These are phyloP conservation scores for Penicillium griseofulvum DNA, from an alignment of 2,329 filamentous ascomycete genomes.

Conservation along the genomic window DNA sequence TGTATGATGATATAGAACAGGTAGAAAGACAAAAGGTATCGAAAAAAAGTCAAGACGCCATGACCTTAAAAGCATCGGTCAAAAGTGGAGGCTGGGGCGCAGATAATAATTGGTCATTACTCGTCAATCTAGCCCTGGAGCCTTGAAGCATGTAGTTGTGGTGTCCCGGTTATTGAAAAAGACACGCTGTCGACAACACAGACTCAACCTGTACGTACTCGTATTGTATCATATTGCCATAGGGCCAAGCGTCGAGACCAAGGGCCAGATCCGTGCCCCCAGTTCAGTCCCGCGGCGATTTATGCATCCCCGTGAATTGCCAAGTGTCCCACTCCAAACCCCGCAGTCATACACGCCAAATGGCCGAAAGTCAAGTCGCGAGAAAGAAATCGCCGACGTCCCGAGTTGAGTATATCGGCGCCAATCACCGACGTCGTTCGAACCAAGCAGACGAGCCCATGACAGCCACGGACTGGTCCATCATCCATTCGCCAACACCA, in stretches of 20 bases:
- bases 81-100: slow-evolving; percentile 9
- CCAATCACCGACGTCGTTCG: slow-evolving; percentile 72
- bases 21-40: slow-evolving; percentile 18
- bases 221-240: not conserved
- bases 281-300: not conserved
- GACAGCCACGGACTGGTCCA: slow-evolving; percentile 94
- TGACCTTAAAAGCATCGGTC: slow-evolving; percentile 12
- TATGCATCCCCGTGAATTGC: not conserved
- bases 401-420: not conserved
- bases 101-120: slow-evolving; percentile 19
- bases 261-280: not conserved
- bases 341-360: slow-evolving; percentile 1
- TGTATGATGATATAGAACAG: slow-evolving; percentile 15
- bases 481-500: slow-evolving; percentile 92
- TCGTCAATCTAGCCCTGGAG: slow-evolving; percentile 18
- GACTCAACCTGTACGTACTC: slow-evolving; percentile 4
- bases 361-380: slow-evolving; percentile 6
- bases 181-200: not conserved
- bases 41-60: slow-evolving; percentile 19
- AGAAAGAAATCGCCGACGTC: slow-evolving; percentile 1
- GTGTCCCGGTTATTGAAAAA: not conserved
- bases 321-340: not conserved
- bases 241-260: not conserved
- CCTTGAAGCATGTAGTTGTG: slow-evolving; percentile 2
- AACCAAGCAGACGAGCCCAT: slow-evolving; percentile 87